Evolutionary conservation across 306 rosid genomes (phyloP).

Genomic region (Lathyrus sativus): DNA sequence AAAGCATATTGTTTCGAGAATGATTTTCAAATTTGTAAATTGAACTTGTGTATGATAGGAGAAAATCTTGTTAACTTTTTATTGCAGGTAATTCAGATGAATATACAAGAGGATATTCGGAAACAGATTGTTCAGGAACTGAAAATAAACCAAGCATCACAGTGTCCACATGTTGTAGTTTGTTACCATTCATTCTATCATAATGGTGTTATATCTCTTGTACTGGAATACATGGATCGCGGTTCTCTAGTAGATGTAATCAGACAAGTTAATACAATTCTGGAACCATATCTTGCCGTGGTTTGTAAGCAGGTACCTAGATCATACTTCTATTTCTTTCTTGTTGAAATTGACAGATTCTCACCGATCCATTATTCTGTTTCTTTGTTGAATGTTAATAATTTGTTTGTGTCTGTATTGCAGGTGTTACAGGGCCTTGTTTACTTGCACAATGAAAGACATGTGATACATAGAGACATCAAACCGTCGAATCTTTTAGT

Average conservation of each 20-base stretch:
- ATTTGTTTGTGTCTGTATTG: slow-evolving; percentile 26
- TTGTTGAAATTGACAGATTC: slow-evolving; percentile 30
- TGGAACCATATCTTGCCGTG: slow-evolving; percentile 98
- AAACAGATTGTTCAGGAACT: slow-evolving; percentile 99
- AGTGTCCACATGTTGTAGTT: slow-evolving; percentile 89
- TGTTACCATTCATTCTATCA: slow-evolving; percentile 95
- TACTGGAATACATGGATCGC: slow-evolving; percentile 97
- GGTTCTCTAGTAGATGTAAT: slow-evolving; percentile 89
- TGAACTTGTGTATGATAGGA: slow-evolving; percentile 8
- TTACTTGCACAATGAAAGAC: slow-evolving; percentile 91
- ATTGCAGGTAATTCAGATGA: slow-evolving; percentile 93
- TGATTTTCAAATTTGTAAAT: slow-evolving; percentile 5
- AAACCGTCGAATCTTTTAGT: slow-evolving; percentile 94
- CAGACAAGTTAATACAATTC: slow-evolving; percentile 88
- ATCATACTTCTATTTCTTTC: slow-evolving; percentile 20
- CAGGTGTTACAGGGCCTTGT: slow-evolving; percentile 97
- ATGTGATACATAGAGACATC: slow-evolving; percentile 95
- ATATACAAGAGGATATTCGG: slow-evolving; percentile 90
- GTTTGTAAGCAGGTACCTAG: slow-evolving; percentile 85
- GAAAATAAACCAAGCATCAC: slow-evolving; percentile 96
- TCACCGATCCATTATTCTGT: slow-evolving; percentile 9
- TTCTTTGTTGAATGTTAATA: slow-evolving; percentile 30
- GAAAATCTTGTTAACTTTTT: slow-evolving; percentile 23
- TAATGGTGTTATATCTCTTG: slow-evolving; percentile 89
- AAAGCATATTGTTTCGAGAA: slow-evolving; percentile 16